Evolutionary conservation across 352 stramenopile species (phyloP), one percentile per base, ranked within the genome.

Genomic region (Phytophthora cryptogea): DNA sequence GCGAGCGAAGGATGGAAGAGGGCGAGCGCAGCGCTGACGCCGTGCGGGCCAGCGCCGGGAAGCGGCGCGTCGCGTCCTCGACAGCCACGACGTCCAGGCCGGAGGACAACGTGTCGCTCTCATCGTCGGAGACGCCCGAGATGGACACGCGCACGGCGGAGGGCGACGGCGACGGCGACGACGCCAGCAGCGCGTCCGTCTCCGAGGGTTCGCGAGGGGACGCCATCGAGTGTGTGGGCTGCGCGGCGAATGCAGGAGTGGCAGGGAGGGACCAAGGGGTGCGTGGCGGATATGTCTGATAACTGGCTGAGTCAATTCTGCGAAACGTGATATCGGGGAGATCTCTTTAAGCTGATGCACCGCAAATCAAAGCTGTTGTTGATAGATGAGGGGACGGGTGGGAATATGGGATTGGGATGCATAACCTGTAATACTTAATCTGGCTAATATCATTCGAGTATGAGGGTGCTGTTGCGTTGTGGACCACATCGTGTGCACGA

Each of bases 111-210:
- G 60, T 60, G 62, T 66, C 61, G 40, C 52, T 68, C 33, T 66
- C 49, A 16, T 68, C 35, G 28, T 73, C 70, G 17, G 35, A 33
- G 13, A 40, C 28, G 5, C 23, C 28, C 10, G 54, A 58, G 48
- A 62, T 45, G 43, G 45, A 48, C 20, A 71, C 56, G 32, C 30
- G 51, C 53, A 73, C 59, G 13, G 49, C 40, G 8, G 52, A 23
- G 11, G 45, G 54, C 5, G 68, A 53, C 13, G 47, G 48, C 26
- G 52, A 23, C 8, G 45, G 54, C 5, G 68, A 53, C 13, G 47
- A 45, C 26, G 50, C 36, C 47, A 84, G 60, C 58, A 85, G 62
- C 39, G 78, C 70, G 53, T 83, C 67, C 39, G 72, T 82, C 65
- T 85, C 74, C 30, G 54, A 73, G 2, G 70, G 32, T 36, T 80